Evolutionary conservation across 768 basidiomycete species (phyloP).

Genomic region (Erythrobasidium yunnanense): DNA sequence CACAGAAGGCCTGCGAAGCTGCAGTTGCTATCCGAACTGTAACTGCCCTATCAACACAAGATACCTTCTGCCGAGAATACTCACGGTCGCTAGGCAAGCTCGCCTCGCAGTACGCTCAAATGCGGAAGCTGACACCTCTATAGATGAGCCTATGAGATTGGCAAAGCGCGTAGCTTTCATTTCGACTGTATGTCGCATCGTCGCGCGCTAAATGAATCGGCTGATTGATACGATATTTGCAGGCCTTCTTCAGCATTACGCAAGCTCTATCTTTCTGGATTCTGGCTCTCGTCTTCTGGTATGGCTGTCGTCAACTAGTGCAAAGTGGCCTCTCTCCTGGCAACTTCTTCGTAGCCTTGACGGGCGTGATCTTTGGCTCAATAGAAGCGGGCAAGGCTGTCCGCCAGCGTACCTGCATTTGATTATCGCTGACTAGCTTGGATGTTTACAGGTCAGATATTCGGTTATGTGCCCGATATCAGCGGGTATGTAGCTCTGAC

Average conservation of each 20-base stretch:
- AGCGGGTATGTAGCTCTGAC: too few species aligned
- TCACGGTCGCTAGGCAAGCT: constrained; percentile 29
- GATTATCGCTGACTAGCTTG: too few species aligned
- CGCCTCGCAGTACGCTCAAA: background rate
- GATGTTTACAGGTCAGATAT: too few species aligned
- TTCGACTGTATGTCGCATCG: constrained; percentile 18
- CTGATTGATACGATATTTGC: background rate
- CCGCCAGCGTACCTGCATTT: too few species aligned
- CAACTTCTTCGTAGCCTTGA: constrained; percentile 14
- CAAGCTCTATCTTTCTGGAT: constrained; percentile 8
- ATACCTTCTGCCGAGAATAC: constrained; percentile 54
- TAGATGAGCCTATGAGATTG: constrained; percentile 54
- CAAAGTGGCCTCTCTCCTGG: background rate
- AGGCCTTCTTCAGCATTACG: constrained; percentile 29
- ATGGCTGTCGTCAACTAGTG: background rate
- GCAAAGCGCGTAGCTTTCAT: constrained; percentile 54
- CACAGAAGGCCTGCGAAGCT: constrained; percentile 84
- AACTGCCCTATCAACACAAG: constrained; percentile 73
- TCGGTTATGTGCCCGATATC: constrained; percentile 24
- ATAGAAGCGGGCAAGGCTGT: constrained; percentile 18
- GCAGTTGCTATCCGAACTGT: constrained; percentile 83
- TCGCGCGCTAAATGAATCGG: background rate
- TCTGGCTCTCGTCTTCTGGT: background rate
- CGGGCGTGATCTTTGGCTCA: background rate
- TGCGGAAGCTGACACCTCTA: background rate